Conservation (phyloP, 2,329 filamentous ascomycete species). For the Fusarium sacchari region DNA sequence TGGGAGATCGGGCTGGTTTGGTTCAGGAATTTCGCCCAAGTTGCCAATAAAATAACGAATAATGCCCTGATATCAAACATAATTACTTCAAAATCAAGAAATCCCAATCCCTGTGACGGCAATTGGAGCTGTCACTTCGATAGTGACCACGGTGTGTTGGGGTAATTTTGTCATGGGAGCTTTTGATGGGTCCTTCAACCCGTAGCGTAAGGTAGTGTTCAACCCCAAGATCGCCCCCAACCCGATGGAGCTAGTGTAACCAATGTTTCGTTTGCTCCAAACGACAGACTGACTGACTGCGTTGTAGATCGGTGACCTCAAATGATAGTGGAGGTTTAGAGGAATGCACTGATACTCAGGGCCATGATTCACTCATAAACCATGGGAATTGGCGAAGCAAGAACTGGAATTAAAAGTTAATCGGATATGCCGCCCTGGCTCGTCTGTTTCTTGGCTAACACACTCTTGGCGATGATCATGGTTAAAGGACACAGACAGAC, state of each 20-base stretch:
- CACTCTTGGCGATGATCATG: too few relatives aligned
- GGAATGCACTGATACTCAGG: neutral
- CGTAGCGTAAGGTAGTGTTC: neutral
- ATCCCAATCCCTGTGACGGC: neutral
- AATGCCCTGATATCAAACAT: too few relatives aligned
- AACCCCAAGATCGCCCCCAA: neutral
- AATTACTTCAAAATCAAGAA: neutral
- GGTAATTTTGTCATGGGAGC: neutral
- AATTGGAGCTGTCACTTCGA: neutral
- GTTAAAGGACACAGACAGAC: too few relatives aligned
- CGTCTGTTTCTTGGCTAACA: neutral
- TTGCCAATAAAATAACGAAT: neutral
- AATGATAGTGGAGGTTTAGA: too few relatives aligned
- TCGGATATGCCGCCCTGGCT: neutral
- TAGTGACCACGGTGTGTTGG: neutral
- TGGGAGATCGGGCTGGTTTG: neutral
- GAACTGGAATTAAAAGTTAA: neutral
- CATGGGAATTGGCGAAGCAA: neutral
- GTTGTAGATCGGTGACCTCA: neutral
- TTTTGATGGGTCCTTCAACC: neutral
- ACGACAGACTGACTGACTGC: neutral
- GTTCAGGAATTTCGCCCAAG: neutral
- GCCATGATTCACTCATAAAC: neutral
- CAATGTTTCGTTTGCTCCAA: neutral
- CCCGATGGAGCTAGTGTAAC: neutral